These are phyloP conservation scores for Neurospora sp. DNA, from an alignment of 495 filamentous ascomycete species.

Conservation along the genomic window DNA sequence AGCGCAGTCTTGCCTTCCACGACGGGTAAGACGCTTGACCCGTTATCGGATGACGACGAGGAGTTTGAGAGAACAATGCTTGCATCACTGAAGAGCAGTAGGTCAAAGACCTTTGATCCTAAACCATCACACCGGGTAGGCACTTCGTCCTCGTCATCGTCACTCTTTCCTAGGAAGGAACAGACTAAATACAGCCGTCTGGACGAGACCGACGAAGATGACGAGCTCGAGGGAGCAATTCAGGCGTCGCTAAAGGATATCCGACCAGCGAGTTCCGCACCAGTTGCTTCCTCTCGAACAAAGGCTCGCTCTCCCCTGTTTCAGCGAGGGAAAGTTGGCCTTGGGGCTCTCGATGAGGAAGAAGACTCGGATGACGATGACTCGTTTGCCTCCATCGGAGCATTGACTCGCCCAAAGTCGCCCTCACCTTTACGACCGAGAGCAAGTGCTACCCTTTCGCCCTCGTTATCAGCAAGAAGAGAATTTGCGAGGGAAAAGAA, in stretches of 20 bases:
- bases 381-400: slow-evolving; percentile 4
- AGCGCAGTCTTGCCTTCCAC: background rate
- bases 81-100: background rate
- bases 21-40: background rate
- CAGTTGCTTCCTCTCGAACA: background rate
- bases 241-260: background rate
- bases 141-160: background rate
- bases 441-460: background rate
- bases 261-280: background rate
- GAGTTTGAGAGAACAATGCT: slow-evolving; percentile 1
- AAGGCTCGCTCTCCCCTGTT: background rate
- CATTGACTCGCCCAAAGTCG: background rate
- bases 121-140: background rate
- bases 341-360: background rate
- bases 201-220: background rate
- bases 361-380: slow-evolving; percentile 5
- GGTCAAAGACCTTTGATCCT: background rate
- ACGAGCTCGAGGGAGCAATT: background rate
- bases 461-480: background rate
- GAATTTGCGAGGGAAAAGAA: background rate
- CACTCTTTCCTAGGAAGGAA: background rate
- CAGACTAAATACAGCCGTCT: background rate
- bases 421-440: background rate
- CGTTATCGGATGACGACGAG: slow-evolving; percentile 7
- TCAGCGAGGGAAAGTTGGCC: background rate